A percentile compares a stretch with the other conserved stretches of the same genome.
Conservation (phyloP, 140 eudicot species). For the Artemisia princeps region DNA sequence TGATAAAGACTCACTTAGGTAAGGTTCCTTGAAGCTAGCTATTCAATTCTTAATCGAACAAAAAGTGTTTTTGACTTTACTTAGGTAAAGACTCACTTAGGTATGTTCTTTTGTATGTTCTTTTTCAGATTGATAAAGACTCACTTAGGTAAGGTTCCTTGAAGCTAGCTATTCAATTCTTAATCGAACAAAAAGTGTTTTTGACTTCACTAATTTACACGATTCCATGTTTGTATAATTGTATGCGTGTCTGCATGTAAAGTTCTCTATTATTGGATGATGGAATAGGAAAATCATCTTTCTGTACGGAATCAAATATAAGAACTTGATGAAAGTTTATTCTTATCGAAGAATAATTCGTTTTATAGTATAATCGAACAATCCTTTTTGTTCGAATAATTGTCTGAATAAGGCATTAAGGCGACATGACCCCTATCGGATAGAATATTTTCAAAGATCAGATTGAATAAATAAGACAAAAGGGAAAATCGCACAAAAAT, state of each 20-base stretch:
- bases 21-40: neutral
- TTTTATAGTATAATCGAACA: neutral
- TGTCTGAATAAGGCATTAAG: constrained; percentile 18
- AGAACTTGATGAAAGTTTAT: constrained; percentile 12
- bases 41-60: neutral
- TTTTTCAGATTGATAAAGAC: neutral
- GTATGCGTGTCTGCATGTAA: neutral
- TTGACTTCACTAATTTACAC: neutral
- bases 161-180: neutral
- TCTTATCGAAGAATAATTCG: constrained; percentile 11
- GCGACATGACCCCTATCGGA: constrained; percentile 17
- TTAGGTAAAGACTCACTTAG: no score
- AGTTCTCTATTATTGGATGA: constrained; percentile 27
- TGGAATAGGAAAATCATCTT: constrained; percentile 10
- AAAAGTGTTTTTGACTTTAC: neutral
- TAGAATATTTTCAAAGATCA: neutral
- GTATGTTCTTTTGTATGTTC: neutral
- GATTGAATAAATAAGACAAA: neutral
- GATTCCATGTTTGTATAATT: constrained; percentile 10
- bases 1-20: neutral
- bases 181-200: neutral
- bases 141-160: neutral
- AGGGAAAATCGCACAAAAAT: no score
- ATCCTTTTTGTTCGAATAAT: constrained; percentile 11
- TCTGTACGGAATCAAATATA: constrained; percentile 8